phyloP scores from a whole-genome alignment of 2,329 filamentous ascomycete species.

The Teratosphaeria gauchensis region DNA sequence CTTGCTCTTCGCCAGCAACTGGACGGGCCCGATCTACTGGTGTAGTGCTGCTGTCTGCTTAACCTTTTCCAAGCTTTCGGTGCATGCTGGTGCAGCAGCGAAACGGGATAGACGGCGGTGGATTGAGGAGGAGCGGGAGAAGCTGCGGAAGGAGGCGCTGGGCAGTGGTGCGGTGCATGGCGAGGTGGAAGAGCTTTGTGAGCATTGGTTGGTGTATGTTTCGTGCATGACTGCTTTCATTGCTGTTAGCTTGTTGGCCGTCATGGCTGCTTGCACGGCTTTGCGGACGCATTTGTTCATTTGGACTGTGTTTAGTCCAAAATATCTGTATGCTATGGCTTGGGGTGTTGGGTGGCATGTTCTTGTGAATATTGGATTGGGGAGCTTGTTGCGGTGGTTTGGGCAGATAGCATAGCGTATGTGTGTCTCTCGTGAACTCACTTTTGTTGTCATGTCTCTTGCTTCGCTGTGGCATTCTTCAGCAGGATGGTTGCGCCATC shows the following conservation, averaged over 20 bases:
- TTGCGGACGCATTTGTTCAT: conserved; percentile 88
- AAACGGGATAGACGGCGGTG: conserved; percentile 17
- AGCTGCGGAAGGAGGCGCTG: conserved; percentile 15
- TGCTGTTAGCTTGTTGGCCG: conserved; percentile 53
- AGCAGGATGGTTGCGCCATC: background rate
- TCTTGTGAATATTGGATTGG: conserved; percentile 56
- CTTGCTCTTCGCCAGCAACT: conserved; percentile 81
- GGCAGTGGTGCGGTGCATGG: background rate
- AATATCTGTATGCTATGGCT: conserved; percentile 84
- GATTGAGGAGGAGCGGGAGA: conserved; percentile 21
- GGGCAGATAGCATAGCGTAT: conserved; percentile 6
- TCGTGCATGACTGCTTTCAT: conserved; percentile 61
- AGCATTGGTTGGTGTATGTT: conserved; percentile 39
- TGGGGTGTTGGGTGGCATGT: conserved; percentile 82
- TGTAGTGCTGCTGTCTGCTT: conserved; percentile 48
- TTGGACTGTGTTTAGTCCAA: conserved; percentile 97
- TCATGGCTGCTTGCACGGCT: conserved; percentile 81
- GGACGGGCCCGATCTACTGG: conserved; percentile 89
- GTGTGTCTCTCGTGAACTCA: background rate
- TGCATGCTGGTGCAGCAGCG: background rate
- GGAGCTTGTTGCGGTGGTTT: conserved; percentile 40
- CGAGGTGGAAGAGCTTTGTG: background rate
- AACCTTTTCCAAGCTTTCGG: conserved; percentile 32
- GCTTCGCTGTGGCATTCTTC: background rate
- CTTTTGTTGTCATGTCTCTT: background rate